Conservation (phyloP, 305 asterid genomes). For the Fraxinus nigra region DNA sequence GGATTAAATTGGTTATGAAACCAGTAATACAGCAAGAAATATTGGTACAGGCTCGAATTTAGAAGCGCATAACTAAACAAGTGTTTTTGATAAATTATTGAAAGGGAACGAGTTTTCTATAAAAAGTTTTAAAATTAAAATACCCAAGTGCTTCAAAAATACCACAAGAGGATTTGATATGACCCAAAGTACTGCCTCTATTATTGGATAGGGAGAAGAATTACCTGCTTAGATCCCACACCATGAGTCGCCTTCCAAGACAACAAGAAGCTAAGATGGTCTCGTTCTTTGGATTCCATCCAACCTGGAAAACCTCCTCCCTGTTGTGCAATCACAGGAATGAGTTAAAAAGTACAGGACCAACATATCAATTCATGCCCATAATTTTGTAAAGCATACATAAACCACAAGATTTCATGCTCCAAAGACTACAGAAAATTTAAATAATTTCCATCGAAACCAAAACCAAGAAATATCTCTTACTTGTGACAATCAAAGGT, state of each 20-base stretch:
- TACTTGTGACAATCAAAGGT: slow-evolving; percentile 84
- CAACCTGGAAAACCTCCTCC: slow-evolving; percentile 95
- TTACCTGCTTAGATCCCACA: slow-evolving; percentile 97
- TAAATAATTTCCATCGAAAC: slow-evolving; percentile 6
- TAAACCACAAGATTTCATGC: background rate
- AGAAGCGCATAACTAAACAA: background rate
- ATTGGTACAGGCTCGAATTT: background rate
- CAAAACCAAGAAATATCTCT: slow-evolving; percentile 25
- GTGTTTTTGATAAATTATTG: background rate
- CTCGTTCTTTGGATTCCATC: slow-evolving; percentile 91
- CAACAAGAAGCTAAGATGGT: slow-evolving; percentile 89
- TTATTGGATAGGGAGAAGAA: slow-evolving; percentile 1
- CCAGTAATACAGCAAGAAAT: background rate
- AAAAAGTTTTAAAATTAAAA: background rate
- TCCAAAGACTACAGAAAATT: background rate
- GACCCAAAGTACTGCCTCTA: background rate
- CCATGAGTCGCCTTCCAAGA: slow-evolving; percentile 84
- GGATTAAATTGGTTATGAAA: background rate
- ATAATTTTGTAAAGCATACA: background rate
- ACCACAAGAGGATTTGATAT: background rate
- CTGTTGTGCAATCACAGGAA: slow-evolving; percentile 36
- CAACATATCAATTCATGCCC: background rate
- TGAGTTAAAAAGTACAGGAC: slow-evolving; percentile 12
- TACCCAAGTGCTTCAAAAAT: background rate
- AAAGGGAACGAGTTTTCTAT: background rate